These are phyloP conservation scores for Stylosanthes scabra DNA, from an alignment of 331 rosid species.

Conservation along the genomic window DNA sequence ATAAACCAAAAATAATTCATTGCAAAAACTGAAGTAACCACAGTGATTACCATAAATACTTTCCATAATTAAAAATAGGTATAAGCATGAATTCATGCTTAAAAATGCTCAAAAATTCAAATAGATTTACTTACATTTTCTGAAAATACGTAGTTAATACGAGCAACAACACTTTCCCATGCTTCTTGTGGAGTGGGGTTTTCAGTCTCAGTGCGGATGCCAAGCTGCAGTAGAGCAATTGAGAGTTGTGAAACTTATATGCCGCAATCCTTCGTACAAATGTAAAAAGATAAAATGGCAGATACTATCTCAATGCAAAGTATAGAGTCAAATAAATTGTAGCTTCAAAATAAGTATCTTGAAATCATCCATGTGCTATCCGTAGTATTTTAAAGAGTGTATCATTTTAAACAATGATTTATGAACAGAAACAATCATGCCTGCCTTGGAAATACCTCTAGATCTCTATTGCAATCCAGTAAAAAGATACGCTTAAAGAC, in stretches of 20 bases:
- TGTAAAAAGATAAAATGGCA: conserved; percentile 27
- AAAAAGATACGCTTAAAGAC: neutral
- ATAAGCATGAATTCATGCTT: neutral
- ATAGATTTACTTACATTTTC: conserved; percentile 62
- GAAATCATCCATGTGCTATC: conserved; percentile 21
- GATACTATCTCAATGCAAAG: conserved; percentile 4
- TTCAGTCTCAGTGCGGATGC: conserved; percentile 47
- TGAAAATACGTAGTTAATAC: conserved; percentile 64
- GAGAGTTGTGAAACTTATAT: conserved; percentile 32
- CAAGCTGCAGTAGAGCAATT: conserved; percentile 67
- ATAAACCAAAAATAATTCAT: neutral
- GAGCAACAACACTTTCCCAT: conserved; percentile 59
- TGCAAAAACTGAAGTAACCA: conserved; percentile 13
- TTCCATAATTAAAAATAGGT: conserved; percentile 32
- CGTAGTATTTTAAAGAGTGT: neutral
- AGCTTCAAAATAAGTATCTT: neutral
- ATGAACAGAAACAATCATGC: neutral
- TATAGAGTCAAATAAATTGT: conserved; percentile 15
- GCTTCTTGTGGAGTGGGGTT: conserved; percentile 69
- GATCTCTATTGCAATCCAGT: conserved; percentile 1
- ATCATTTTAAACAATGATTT: conserved; percentile 7
- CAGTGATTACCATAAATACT: neutral
- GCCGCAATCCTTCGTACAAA: conserved; percentile 7
- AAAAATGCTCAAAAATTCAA: conserved; percentile 4
- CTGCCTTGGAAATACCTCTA: conserved; percentile 5